phyloP scores from a whole-genome alignment of 1,284 basidiomycete species.

The Apiotrichum porosum region DNA sequence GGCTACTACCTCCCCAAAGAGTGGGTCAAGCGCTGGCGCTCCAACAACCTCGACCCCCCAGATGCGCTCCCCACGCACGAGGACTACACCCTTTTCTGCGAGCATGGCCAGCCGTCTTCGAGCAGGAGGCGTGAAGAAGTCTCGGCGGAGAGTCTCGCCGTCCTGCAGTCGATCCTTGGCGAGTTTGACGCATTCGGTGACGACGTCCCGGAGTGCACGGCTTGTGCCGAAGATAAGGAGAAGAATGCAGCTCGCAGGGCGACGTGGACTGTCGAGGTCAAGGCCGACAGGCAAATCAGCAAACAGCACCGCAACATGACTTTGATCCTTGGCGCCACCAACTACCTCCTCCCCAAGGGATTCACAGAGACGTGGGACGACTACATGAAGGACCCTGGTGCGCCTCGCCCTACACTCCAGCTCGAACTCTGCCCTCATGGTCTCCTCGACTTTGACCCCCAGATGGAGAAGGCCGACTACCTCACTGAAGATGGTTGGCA shows the following conservation, averaged over 20 bases:
- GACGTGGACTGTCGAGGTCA: constrained; percentile 3
- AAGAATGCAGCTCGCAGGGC: not conserved
- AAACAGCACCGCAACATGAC: constrained; percentile 4
- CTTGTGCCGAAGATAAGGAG: constrained; percentile 9
- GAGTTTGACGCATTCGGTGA: constrained; percentile 20
- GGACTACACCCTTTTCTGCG: constrained; percentile 28
- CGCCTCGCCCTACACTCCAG: constrained; percentile 10
- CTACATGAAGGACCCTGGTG: constrained; percentile 8
- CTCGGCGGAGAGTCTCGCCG: constrained; percentile 14
- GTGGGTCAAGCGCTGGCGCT: constrained; percentile 31
- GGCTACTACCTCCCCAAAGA: constrained; percentile 22
- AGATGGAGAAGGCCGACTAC: constrained; percentile 16
- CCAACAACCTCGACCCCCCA: constrained; percentile 5
- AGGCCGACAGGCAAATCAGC: constrained; percentile 5
- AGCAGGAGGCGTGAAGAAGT: constrained; percentile 6
- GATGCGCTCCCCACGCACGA: constrained; percentile 15
- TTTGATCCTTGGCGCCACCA: constrained; percentile 15
- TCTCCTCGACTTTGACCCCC: constrained; percentile 33
- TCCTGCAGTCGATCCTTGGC: constrained; percentile 30
- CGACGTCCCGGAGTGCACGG: constrained; percentile 11
- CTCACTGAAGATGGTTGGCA: constrained; percentile 25
- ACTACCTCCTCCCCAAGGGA: constrained; percentile 24
- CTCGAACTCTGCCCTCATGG: constrained; percentile 36
- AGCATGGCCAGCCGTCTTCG: constrained; percentile 23
- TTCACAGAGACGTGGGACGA: constrained; percentile 24